phyloP scores from a whole-genome alignment of 179 eudicot species.

The Kewa caespitosa region DNA sequence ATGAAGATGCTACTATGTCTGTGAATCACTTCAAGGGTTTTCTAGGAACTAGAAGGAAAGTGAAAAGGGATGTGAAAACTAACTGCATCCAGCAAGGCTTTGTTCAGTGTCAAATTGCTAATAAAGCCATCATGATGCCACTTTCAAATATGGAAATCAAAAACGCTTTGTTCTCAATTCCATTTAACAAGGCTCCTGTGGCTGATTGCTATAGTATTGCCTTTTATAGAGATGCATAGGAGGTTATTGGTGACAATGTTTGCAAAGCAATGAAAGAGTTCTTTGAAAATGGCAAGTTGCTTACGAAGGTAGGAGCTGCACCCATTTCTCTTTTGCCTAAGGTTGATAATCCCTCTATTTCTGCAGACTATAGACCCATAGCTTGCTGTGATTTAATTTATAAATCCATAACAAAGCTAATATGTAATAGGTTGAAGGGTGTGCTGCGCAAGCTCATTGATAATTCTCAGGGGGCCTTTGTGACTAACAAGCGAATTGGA shows the following conservation, averaged over 20 bases:
- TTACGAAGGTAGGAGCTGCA: background rate
- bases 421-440: background rate
- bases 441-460: background rate
- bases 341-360: background rate
- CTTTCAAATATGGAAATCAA: no score
- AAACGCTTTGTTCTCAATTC: background rate
- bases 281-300: background rate
- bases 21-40: background rate
- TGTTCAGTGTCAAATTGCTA: no score
- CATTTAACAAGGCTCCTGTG: constrained; percentile 1
- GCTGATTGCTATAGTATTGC: background rate
- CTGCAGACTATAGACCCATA: background rate
- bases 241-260: background rate
- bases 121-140: no score
- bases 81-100: background rate
- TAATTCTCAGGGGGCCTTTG: background rate
- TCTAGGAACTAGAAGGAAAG: background rate
- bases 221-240: background rate
- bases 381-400: background rate
- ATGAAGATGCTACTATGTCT: background rate
- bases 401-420: background rate
- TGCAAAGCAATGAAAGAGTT: background rate
- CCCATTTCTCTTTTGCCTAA: background rate
- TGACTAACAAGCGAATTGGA: background rate
- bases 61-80: background rate